A percentile compares a stretch with the other conserved stretches of the same genome.
These are phyloP conservation scores for Phytophthora kernoviae DNA, from an alignment of 352 stramenopile species.

Conservation along the genomic window DNA sequence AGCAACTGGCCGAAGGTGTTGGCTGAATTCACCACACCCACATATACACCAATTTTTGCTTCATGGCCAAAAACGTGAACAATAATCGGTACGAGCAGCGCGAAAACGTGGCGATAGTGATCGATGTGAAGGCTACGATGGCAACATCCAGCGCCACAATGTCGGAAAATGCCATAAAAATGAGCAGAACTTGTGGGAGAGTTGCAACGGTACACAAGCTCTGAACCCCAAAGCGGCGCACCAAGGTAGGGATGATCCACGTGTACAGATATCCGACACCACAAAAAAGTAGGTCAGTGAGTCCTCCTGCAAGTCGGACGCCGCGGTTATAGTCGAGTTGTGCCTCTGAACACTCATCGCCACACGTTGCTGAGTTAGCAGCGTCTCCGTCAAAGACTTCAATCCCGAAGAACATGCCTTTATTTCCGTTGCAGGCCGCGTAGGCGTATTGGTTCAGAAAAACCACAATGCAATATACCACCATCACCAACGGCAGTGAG, in stretches of 20 bases:
- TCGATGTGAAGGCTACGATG: constrained; percentile 48
- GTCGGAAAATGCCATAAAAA: constrained; percentile 48
- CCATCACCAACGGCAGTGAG: constrained; percentile 26
- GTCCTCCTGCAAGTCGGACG: constrained; percentile 45
- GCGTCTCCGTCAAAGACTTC: constrained; percentile 50
- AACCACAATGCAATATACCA: constrained; percentile 41
- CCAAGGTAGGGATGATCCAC: constrained; percentile 45
- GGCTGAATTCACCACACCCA: constrained; percentile 58
- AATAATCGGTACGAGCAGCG: constrained; percentile 53
- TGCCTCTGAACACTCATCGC: constrained; percentile 35
- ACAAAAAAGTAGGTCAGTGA: constrained; percentile 49
- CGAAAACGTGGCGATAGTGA: constrained; percentile 53
- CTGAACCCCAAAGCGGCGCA: constrained; percentile 40
- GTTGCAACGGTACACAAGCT: constrained; percentile 35
- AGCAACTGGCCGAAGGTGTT: constrained; percentile 58
- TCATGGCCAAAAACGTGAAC: constrained; percentile 50
- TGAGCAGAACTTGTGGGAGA: constrained; percentile 48
- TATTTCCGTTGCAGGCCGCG: constrained; percentile 62
- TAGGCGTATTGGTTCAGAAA: constrained; percentile 58
- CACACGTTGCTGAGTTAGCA: constrained; percentile 32
- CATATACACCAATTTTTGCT: constrained; percentile 50
- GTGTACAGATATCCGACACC: constrained; percentile 50
- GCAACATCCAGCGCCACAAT: constrained; percentile 34
- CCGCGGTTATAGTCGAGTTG: constrained; percentile 51
- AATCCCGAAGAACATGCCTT: constrained; percentile 67